phyloP scores from a whole-genome alignment of 2,329 filamentous ascomycete genomes.

The Ascochyta clinopodiicola region DNA sequence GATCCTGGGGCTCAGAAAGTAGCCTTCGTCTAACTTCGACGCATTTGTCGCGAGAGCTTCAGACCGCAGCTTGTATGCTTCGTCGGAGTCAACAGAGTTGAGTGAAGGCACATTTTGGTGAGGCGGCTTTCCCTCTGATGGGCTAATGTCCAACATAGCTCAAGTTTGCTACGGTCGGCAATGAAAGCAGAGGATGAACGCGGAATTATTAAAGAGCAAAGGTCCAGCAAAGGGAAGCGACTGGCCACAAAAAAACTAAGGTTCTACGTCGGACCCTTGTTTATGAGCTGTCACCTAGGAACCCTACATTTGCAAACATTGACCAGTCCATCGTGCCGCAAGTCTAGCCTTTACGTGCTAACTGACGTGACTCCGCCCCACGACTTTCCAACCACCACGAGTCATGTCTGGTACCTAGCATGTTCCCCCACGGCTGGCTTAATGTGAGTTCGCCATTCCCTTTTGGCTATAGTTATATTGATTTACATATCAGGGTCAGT shows the following conservation, averaged over 20 bases:
- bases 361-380: background rate
- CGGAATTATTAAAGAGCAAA: background rate
- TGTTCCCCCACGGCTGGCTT: no score
- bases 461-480: background rate
- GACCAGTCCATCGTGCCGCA: background rate
- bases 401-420: no score
- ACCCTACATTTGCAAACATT: background rate
- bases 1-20: constrained; percentile 19
- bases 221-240: background rate
- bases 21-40: constrained; percentile 11
- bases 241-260: background rate
- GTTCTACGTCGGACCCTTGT: background rate
- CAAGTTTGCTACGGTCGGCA: background rate
- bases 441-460: background rate
- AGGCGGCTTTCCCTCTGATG: background rate
- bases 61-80: constrained; percentile 19
- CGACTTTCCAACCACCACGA: no score
- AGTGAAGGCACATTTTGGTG: constrained; percentile 1
- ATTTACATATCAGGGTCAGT: background rate
- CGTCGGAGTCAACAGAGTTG: constrained; percentile 13
- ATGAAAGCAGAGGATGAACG: background rate
- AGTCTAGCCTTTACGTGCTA: background rate
- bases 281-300: background rate
- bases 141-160: background rate
- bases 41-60: constrained; percentile 17